A percentile compares a stretch with the other conserved stretches of the same genome.
Conservation (phyloP, 2,329 filamentous ascomycete species). For the Neofusicoccum ribis region DNA sequence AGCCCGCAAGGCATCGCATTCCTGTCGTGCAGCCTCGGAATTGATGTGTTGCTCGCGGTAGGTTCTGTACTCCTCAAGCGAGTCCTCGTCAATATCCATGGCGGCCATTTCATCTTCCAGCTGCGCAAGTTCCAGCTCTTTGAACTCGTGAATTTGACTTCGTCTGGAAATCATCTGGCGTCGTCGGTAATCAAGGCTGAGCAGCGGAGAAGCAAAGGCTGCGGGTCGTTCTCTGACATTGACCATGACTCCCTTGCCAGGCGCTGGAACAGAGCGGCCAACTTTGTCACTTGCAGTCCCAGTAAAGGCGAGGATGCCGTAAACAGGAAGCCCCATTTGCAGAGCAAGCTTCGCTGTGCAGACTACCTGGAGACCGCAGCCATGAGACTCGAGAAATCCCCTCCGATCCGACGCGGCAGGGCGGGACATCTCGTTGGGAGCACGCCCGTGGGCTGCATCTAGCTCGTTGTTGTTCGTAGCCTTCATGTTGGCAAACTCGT, state of each 20-base stretch:
- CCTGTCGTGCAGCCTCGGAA: slow-evolving; percentile 80
- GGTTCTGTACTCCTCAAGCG: slow-evolving; percentile 68
- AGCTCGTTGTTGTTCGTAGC: slow-evolving; percentile 37
- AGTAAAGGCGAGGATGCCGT: slow-evolving; percentile 36
- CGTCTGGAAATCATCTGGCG: slow-evolving; percentile 26
- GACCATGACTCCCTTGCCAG: slow-evolving; percentile 39
- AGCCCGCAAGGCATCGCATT: slow-evolving; percentile 88
- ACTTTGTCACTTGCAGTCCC: slow-evolving; percentile 38
- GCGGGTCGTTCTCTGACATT: slow-evolving; percentile 27
- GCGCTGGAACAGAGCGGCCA: slow-evolving; percentile 42
- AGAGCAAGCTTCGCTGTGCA: slow-evolving; percentile 37
- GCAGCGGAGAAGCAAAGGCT: slow-evolving; percentile 26
- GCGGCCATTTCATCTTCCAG: slow-evolving; percentile 15
- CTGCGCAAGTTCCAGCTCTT: slow-evolving; percentile 19
- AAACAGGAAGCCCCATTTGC: slow-evolving; percentile 38
- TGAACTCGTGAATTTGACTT: slow-evolving; percentile 21
- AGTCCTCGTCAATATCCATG: background rate
- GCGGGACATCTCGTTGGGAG: slow-evolving; percentile 37
- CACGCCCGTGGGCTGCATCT: slow-evolving; percentile 27
- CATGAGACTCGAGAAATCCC: slow-evolving; percentile 42
- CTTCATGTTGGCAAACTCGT: slow-evolving; percentile 39
- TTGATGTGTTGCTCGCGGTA: slow-evolving; percentile 86
- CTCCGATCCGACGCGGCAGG: slow-evolving; percentile 34
- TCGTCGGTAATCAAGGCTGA: slow-evolving; percentile 32
- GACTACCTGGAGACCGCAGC: slow-evolving; percentile 40